phyloP scores from a whole-genome alignment of 164 flowering plant genomes.

The Macadamia tetraphylla region DNA sequence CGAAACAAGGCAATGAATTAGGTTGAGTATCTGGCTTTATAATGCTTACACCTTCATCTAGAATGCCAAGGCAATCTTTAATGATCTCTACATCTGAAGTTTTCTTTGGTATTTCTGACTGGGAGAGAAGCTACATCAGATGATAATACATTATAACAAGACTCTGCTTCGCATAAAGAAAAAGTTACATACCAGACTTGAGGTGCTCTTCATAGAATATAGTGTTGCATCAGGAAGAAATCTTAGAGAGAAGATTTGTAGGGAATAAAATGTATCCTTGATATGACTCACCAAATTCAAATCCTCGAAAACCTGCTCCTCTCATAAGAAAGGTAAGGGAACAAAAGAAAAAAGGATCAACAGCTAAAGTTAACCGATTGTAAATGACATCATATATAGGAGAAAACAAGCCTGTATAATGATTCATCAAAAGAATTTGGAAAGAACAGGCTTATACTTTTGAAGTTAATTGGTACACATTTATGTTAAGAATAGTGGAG shows the following conservation, averaged over 20 bases:
- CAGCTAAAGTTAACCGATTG: no score
- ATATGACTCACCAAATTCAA: constrained; percentile 43
- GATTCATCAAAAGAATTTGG: background rate
- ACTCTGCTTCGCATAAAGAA: constrained; percentile 1
- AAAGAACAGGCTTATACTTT: background rate
- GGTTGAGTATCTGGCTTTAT: constrained; percentile 20
- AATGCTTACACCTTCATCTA: constrained; percentile 18
- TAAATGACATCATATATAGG: background rate
- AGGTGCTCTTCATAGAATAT: constrained; percentile 17
- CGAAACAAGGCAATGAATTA: constrained; percentile 12
- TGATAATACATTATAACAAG: background rate
- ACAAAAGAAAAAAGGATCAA: background rate
- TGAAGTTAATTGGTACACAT: background rate
- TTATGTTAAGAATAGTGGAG: no score
- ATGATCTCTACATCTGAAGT: constrained; percentile 18
- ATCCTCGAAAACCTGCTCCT: constrained; percentile 56
- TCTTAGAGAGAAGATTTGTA: constrained; percentile 35
- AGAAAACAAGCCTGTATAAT: background rate
- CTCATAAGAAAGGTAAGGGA: constrained; percentile 5
- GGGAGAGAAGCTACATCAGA: constrained; percentile 16
- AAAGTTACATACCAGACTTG: constrained; percentile 27
- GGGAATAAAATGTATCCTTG: constrained; percentile 37
- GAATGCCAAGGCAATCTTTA: constrained; percentile 17
- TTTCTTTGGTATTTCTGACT: constrained; percentile 30
- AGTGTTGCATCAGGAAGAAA: constrained; percentile 22